A percentile compares a stretch with the other conserved stretches of the same genome.
Conservation (phyloP, 768 basidiomycete genomes). For the Russula lepida region DNA sequence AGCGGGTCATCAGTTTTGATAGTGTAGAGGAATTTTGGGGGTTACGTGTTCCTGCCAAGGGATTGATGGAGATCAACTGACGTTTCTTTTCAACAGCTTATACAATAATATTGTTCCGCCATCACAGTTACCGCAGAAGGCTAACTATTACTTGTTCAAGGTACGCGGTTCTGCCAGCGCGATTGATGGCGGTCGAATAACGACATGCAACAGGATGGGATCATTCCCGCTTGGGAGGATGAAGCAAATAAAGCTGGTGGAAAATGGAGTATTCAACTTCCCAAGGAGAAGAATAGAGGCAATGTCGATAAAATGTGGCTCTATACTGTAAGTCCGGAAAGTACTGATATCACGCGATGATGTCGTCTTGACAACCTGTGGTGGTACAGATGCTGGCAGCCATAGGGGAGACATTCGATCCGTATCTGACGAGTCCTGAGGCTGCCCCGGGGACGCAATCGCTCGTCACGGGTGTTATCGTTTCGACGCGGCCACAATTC, state of each 20-base stretch:
- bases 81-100: constrained; percentile 39
- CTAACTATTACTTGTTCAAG: constrained; percentile 99
- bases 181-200: neutral
- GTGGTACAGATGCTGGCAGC: constrained; percentile 88
- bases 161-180: constrained; percentile 33
- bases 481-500: constrained; percentile 89
- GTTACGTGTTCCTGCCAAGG: constrained; percentile 41
- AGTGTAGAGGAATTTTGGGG: constrained; percentile 99
- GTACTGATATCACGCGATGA: constrained; percentile 16
- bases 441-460: constrained; percentile 35
- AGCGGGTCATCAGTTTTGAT: constrained; percentile 91
- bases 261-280: constrained; percentile 98
- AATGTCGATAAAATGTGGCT: constrained; percentile 96
- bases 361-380: neutral
- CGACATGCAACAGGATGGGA: constrained; percentile 57
- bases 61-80: constrained; percentile 14
- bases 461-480: constrained; percentile 81
- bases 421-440: constrained; percentile 50
- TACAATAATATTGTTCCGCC: constrained; percentile 98
- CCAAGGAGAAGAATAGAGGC: constrained; percentile 83
- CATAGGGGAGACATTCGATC: constrained; percentile 98
- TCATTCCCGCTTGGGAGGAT: constrained; percentile 97
- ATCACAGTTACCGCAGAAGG: constrained; percentile 85
- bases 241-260: constrained; percentile 95
- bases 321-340: constrained; percentile 59